Evolutionary conservation across 805 yeast genomes (phyloP).

Genomic region (Limtongia smithiae): DNA sequence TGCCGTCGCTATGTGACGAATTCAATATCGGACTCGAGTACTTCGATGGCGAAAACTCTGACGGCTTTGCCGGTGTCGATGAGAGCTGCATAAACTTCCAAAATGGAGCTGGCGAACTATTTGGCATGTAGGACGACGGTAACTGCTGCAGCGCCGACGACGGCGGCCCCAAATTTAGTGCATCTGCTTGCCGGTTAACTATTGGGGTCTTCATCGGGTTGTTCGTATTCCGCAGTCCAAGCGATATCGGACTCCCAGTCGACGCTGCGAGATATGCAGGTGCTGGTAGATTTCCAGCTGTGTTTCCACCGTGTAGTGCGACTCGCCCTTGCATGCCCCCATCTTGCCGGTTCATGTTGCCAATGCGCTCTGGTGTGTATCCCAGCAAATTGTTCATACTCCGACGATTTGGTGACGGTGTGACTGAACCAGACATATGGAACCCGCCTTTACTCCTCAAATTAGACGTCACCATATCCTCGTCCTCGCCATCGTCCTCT

Average conservation of each 20-base stretch:
- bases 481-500: conserved; percentile 10
- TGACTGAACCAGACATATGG: conserved; percentile 14
- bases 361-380: conserved; percentile 9
- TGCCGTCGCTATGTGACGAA: conserved; percentile 1
- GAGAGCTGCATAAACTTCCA: conserved; percentile 87
- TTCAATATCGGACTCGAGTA: conserved; percentile 31
- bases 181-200: conserved; percentile 21
- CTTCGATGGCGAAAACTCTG: conserved; percentile 35
- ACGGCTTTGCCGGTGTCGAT: conserved; percentile 35
- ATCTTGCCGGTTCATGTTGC: not conserved
- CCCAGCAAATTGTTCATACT: conserved; percentile 7
- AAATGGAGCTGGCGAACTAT: conserved; percentile 76
- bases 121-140: conserved; percentile 46
- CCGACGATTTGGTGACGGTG: conserved; percentile 17
- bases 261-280: conserved; percentile 1
- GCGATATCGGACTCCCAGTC: conserved; percentile 23
- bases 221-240: conserved; percentile 12
- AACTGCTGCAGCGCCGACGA: conserved; percentile 38
- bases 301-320: not conserved
- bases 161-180: conserved; percentile 39
- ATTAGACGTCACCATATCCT: conserved; percentile 1
- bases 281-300: not conserved
- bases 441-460: conserved; percentile 10
- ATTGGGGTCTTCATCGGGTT: conserved; percentile 25
- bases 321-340: not conserved